A percentile compares a stretch with the other conserved stretches of the same genome.
Evolutionary conservation across 2,329 filamentous ascomycete genomes (phyloP).

Genomic region (Calonectria hongkongensis): DNA sequence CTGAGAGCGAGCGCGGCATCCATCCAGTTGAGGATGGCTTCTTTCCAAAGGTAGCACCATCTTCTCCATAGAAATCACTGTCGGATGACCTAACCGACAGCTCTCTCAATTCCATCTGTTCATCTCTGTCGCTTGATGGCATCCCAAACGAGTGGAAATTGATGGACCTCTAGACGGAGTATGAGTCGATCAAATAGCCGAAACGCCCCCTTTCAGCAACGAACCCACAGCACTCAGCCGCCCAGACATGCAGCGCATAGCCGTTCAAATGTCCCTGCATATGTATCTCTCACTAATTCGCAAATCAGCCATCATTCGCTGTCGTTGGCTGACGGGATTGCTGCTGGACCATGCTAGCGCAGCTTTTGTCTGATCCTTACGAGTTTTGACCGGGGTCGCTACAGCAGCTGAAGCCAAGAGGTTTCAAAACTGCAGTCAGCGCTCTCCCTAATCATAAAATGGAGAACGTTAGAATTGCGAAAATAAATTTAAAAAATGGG

Average conservation of each 20-base stretch:
- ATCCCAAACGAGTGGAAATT: background rate
- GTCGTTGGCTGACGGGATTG: background rate
- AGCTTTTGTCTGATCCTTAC: background rate
- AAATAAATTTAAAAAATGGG: no score
- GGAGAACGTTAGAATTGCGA: no score
- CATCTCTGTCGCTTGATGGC: background rate
- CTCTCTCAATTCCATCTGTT: background rate
- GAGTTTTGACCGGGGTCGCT: background rate
- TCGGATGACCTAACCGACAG: background rate
- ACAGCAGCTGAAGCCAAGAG: background rate
- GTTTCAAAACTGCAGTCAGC: background rate
- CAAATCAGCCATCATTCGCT: background rate
- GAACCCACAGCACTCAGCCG: background rate
- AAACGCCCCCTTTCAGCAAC: background rate
- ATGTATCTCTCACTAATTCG: background rate
- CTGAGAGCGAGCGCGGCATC: constrained; percentile 50
- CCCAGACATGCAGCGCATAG: background rate
- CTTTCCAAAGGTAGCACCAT: background rate
- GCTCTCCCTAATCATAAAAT: no score
- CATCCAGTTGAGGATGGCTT: constrained; percentile 38
- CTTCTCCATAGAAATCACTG: background rate
- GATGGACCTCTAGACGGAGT: background rate
- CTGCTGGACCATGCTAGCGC: background rate
- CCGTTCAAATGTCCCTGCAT: background rate
- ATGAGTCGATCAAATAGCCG: background rate